phyloP scores from a whole-genome alignment of 192 early-diverging fungal species.

The Umbelopsis sp. region DNA sequence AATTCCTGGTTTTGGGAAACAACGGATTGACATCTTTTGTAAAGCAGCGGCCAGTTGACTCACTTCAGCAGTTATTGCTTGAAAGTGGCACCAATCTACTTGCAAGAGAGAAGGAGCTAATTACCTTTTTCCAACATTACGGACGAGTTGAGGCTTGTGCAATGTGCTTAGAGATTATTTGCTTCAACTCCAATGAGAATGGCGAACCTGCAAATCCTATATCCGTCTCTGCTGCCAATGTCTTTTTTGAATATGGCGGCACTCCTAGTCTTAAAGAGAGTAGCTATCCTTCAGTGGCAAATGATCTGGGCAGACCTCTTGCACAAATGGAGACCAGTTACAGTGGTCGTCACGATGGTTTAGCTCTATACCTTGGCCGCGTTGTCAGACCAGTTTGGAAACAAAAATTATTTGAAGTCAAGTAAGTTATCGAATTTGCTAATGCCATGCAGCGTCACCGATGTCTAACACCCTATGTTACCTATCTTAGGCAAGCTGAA shows the following conservation, averaged over 20 bases:
- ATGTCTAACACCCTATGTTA: not conserved
- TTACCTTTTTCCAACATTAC: conserved; percentile 54
- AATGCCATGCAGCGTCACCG: not conserved
- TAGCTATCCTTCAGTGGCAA: conserved; percentile 7
- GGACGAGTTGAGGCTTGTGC: conserved; percentile 75
- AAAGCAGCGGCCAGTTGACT: conserved; percentile 81
- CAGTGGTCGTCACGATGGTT: conserved; percentile 76
- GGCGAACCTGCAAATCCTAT: not conserved
- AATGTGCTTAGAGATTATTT: conserved; percentile 80
- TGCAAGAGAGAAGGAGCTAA: conserved; percentile 8
- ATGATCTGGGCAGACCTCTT: conserved; percentile 40
- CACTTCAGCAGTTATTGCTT: conserved; percentile 62
- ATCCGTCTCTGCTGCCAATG: conserved; percentile 33
- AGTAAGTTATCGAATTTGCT: not conserved
- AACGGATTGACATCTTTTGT: conserved; percentile 66
- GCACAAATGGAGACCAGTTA: conserved; percentile 47
- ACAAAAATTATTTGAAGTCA: conserved; percentile 28
- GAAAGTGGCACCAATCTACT: conserved; percentile 34
- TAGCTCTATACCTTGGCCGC: conserved; percentile 76
- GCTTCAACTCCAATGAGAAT: conserved; percentile 29
- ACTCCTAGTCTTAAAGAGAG: conserved; percentile 24
- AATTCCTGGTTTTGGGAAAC: conserved; percentile 78
- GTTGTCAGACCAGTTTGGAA: conserved; percentile 79
- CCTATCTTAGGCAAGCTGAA: not conserved
- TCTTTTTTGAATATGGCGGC: conserved; percentile 42